Conservation (phyloP, 2,329 filamentous ascomycete species). For the Stagonosporopsis tanaceti region DNA sequence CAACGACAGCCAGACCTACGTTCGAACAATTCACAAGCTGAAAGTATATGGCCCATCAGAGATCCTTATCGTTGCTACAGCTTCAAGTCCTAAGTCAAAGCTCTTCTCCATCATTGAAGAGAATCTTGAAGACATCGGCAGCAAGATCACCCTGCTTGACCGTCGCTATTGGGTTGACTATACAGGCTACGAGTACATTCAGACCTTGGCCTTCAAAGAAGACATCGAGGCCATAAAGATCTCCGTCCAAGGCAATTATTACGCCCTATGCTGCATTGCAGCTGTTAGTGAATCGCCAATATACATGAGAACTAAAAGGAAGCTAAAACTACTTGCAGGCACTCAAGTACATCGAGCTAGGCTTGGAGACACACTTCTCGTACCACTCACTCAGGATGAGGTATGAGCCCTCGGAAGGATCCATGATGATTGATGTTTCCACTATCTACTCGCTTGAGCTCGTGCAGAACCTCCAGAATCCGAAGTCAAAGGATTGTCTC, state of each 20-base stretch:
- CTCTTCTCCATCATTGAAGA: conserved; percentile 78
- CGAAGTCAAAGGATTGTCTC: conserved; percentile 81
- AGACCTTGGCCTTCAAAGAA: conserved; percentile 78
- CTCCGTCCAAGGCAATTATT: conserved; percentile 82
- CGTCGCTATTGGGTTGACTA: conserved; percentile 85
- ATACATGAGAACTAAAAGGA: neutral
- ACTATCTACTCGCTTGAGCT: conserved; percentile 89
- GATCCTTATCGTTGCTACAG: conserved; percentile 78
- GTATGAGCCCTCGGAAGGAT: conserved; percentile 87
- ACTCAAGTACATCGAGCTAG: conserved; percentile 80
- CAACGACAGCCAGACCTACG: conserved; percentile 90
- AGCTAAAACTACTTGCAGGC: conserved; percentile 59
- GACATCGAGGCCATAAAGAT: conserved; percentile 84
- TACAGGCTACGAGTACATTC: conserved; percentile 77
- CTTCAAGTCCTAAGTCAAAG: conserved; percentile 75
- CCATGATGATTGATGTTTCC: conserved; percentile 94
- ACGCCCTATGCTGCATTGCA: conserved; percentile 83
- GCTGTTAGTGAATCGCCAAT: conserved; percentile 73
- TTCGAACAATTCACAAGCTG: conserved; percentile 86
- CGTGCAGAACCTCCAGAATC: conserved; percentile 82
- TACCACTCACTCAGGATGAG: conserved; percentile 84
- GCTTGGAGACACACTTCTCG: conserved; percentile 72
- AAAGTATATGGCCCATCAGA: conserved; percentile 79
- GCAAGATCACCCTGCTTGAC: conserved; percentile 69
- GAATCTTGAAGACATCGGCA: conserved; percentile 68